Evolutionary conservation across 225 moss, liverwort and hornwort genomes (phyloP).

Genomic region (Antitrichia curtipendula): DNA sequence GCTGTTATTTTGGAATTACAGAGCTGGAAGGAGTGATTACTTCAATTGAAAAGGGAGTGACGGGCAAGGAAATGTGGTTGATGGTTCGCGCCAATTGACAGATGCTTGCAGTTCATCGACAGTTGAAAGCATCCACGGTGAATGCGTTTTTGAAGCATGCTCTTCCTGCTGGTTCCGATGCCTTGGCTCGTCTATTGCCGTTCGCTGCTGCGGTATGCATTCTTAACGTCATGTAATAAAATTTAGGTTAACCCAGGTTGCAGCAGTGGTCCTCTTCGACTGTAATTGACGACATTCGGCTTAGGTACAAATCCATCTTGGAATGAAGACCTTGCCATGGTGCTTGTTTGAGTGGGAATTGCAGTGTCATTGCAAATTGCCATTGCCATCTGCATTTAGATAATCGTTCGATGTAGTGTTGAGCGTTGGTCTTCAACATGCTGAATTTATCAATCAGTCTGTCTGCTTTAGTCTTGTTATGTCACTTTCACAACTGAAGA

Average conservation of each 20-base stretch:
- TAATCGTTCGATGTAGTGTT: background rate
- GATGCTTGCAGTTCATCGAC: constrained; percentile 60
- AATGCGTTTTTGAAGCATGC: constrained; percentile 50
- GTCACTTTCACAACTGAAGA: background rate
- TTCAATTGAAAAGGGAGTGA: constrained; percentile 76
- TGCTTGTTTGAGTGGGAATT: background rate
- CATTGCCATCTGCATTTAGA: background rate
- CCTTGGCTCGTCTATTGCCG: constrained; percentile 40
- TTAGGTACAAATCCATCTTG: background rate
- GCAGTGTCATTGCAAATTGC: background rate
- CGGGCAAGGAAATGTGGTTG: constrained; percentile 78
- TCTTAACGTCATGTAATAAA: background rate
- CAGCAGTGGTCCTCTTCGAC: background rate
- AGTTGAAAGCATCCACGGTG: constrained; percentile 49
- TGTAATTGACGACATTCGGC: background rate
- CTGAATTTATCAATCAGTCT: background rate
- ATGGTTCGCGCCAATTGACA: constrained; percentile 84
- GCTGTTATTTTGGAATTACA: background rate
- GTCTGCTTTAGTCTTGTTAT: background rate
- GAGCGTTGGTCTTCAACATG: background rate
- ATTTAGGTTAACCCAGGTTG: background rate
- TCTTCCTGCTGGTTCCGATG: constrained; percentile 58
- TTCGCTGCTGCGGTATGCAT: constrained; percentile 17
- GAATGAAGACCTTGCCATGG: background rate
- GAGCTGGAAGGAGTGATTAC: constrained; percentile 68